Percentiles rank a stretch among this genome's conserved stretches.
These are phyloP conservation scores for Boletus rubropictus DNA, from an alignment of 768 basidiomycete genomes.

Conservation along the genomic window DNA sequence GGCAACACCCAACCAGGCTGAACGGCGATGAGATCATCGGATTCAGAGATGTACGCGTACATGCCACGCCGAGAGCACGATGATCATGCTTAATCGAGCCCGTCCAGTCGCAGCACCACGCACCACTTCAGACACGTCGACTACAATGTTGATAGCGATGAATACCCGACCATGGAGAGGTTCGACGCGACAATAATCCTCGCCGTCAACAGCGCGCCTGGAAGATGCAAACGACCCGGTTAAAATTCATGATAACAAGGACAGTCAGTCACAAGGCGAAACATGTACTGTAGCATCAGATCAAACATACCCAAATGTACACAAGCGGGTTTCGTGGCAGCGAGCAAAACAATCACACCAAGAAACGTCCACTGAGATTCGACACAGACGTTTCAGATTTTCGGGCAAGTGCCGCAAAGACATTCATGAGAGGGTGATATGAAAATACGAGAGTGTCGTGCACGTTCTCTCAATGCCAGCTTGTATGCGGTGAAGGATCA, in stretches of 20 bases:
- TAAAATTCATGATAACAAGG: neutral
- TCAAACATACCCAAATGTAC: neutral
- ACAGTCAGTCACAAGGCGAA: neutral
- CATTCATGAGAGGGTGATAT: neutral
- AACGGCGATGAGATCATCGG: neutral
- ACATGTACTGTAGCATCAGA: neutral
- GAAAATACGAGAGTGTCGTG: neutral
- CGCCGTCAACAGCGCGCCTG: neutral
- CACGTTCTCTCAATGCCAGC: neutral
- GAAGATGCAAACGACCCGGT: neutral
- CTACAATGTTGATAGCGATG: neutral
- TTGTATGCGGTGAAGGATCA: neutral
- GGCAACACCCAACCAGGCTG: neutral
- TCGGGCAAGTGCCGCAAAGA: slow-evolving; percentile 2
- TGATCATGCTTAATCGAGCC: too few species aligned
- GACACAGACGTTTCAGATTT: slow-evolving; percentile 5
- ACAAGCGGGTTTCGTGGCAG: neutral
- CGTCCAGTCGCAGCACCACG: too few species aligned
- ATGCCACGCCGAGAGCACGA: neutral
- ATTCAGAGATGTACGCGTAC: neutral
- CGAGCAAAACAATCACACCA: neutral
- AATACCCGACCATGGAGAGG: neutral
- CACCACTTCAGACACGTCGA: neutral
- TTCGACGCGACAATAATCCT: too few species aligned
- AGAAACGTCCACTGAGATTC: neutral